Conservation (phyloP, 1,139 yeast species). For the Pichia sp. region DNA sequence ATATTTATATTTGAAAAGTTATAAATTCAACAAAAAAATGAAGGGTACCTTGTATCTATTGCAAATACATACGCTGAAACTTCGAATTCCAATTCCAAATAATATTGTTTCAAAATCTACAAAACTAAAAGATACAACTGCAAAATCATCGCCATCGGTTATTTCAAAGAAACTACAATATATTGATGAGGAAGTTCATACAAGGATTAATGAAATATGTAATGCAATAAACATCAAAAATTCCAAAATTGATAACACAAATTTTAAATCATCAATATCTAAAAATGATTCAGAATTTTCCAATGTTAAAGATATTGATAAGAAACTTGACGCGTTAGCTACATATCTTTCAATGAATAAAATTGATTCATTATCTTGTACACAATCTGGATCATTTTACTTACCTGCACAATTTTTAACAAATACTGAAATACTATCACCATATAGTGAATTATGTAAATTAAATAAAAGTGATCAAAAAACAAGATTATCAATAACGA, state of each 20-base stretch:
- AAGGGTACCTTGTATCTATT: no score
- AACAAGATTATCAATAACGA: constrained; percentile 25
- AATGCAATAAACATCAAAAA: not conserved
- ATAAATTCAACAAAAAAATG: no score
- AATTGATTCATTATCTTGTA: constrained; percentile 9
- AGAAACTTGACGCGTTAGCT: constrained; percentile 34
- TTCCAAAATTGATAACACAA: not conserved
- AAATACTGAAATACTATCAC: not conserved
- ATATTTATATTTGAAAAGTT: no score
- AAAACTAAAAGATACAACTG: no score
- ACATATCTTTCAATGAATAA: constrained; percentile 21
- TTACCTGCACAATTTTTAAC: not conserved
- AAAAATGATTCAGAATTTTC: not conserved
- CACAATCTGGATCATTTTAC: constrained; percentile 20
- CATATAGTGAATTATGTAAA: constrained; percentile 11
- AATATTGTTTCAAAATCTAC: no score
- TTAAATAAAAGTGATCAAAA: constrained; percentile 5
- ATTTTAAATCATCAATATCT: no score
- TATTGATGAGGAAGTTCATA: not conserved
- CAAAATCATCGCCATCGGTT: not conserved
- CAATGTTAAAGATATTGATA: not conserved
- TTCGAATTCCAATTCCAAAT: no score
- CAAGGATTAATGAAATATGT: not conserved
- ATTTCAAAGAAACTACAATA: not conserved
- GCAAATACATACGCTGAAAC: no score